phyloP scores from a whole-genome alignment of 2,329 filamentous ascomycete genomes.

The Ophiostoma himal-ulmi region DNA sequence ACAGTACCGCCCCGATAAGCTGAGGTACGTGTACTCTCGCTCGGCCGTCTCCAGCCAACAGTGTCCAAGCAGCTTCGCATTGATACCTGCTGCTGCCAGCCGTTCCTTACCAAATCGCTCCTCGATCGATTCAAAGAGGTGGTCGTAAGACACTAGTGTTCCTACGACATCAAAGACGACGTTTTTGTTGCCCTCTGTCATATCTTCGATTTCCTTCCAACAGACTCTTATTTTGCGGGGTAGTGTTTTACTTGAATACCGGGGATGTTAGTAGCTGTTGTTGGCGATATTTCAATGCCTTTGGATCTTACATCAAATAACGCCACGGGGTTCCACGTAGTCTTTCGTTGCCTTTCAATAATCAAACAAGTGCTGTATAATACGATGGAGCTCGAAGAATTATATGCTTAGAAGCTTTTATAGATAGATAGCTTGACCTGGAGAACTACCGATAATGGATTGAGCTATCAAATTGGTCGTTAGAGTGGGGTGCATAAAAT shows the following conservation, averaged over 20 bases:
- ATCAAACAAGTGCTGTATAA: no score
- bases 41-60: background rate
- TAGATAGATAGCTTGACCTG: no score
- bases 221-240: background rate
- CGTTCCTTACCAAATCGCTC: background rate
- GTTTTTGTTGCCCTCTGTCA: background rate
- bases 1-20: background rate
- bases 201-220: background rate
- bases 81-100: background rate
- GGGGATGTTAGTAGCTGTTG: background rate
- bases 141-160: background rate
- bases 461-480: no score
- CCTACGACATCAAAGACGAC: conserved; percentile 8
- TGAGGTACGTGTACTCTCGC: background rate
- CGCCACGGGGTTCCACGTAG: no score
- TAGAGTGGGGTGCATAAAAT: no score
- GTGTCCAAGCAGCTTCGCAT: background rate
- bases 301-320: background rate
- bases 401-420: background rate
- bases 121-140: background rate
- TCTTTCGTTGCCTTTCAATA: no score
- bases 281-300: no score
- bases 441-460: no score
- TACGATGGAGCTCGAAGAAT: background rate
- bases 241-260: background rate